These are phyloP conservation scores for Arxiozyma slooffiae DNA, from an alignment of 1,139 yeast species.

Conservation along the genomic window DNA sequence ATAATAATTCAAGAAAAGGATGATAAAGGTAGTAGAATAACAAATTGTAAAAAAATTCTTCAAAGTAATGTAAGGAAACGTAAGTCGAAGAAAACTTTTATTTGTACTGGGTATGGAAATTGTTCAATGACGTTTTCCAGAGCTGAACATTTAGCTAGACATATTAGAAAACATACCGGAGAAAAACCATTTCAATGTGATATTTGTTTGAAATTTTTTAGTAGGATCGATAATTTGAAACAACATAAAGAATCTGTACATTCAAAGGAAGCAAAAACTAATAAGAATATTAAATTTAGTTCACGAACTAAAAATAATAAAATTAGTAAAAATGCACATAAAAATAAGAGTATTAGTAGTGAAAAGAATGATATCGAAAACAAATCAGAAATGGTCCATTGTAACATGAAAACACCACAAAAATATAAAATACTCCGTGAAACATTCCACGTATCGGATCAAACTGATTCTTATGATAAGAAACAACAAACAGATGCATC, in stretches of 20 bases:
- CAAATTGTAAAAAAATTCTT: not conserved
- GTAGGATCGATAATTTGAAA: slow-evolving; percentile 76
- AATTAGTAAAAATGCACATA: not conserved
- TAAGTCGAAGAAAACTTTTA: slow-evolving; percentile 53
- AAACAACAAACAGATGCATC: not conserved
- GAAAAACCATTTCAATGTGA: slow-evolving; percentile 89
- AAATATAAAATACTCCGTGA: not conserved
- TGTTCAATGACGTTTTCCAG: slow-evolving; percentile 84
- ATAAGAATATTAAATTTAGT: not conserved
- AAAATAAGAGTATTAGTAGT: too few relatives aligned
- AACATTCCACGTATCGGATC: not conserved
- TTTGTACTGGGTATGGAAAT: slow-evolving; percentile 82
- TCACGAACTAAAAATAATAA: not conserved
- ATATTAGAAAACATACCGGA: slow-evolving; percentile 88
- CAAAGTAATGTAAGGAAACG: not conserved
- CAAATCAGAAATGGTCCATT: not conserved
- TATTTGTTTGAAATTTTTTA: slow-evolving; percentile 67
- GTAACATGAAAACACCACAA: not conserved
- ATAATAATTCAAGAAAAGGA: not conserved
- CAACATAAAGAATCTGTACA: slow-evolving; percentile 96
- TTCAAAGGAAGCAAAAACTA: slow-evolving; percentile 5
- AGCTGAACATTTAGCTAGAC: slow-evolving; percentile 86
- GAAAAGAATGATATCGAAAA: not conserved
- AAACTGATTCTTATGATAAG: not conserved
- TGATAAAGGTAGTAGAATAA: not conserved